A percentile compares a stretch with the other conserved stretches of the same genome.
Conservation (phyloP, 2,329 filamentous ascomycete genomes). For the Clarireedia paspali region DNA sequence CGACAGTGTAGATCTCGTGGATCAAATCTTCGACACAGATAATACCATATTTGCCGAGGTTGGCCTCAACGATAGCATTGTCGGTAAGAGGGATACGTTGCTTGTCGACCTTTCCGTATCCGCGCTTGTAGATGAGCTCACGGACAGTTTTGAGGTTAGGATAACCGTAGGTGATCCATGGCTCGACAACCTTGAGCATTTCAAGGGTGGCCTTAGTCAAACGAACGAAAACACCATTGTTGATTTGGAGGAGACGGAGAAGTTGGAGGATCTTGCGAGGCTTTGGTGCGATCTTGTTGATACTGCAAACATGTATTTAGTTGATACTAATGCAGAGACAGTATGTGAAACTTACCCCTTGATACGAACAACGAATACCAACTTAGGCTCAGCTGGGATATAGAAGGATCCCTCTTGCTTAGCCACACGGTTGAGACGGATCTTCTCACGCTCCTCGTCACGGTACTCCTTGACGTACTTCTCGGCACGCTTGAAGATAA, state of each 20-base stretch:
- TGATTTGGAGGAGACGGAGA: conserved; percentile 99
- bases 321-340: conserved; percentile 8
- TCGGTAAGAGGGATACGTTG: conserved; percentile 94
- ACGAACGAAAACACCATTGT: conserved; percentile 98
- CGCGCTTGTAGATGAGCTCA: conserved; percentile 99
- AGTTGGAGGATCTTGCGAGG: conserved; percentile 99
- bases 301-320: conserved; percentile 42
- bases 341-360: conserved; percentile 61
- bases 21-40: conserved; percentile 99
- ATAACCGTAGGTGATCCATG: conserved; percentile 98
- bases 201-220: conserved; percentile 96
- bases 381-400: conserved; percentile 88
- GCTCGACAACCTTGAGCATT: conserved; percentile 98
- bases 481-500: conserved; percentile 99
- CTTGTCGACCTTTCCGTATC: conserved; percentile 98
- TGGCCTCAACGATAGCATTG: conserved; percentile 95
- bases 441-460: conserved; percentile 95
- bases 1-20: conserved; percentile 98
- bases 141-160: conserved; percentile 99
- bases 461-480: conserved; percentile 99
- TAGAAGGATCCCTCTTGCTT: conserved; percentile 92
- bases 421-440: conserved; percentile 81
- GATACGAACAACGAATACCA: conserved; percentile 98
- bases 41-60: conserved; percentile 96
- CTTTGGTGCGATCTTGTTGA: conserved; percentile 99